phyloP scores from a whole-genome alignment of 441 rosid species.

The Populus tomentosa region DNA sequence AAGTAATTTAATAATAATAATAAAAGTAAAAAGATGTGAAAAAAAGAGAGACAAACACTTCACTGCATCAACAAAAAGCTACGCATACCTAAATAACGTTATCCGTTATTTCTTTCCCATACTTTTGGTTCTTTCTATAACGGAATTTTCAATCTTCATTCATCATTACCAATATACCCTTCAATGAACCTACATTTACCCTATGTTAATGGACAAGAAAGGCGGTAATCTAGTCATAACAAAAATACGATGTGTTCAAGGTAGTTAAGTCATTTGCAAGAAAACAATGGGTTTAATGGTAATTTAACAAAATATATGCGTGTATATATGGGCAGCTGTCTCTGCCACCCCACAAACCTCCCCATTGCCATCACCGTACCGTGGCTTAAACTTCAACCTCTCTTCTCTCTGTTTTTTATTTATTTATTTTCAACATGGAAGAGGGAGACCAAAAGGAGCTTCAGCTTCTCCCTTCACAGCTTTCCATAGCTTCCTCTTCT shows the following conservation, averaged over 20 bases:
- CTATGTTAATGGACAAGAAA: neutral
- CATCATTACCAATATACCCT: conserved; percentile 27
- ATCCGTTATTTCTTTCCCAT: conserved; percentile 52
- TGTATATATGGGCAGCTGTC: conserved; percentile 28
- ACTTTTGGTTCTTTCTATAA: conserved; percentile 39
- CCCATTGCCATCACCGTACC: neutral
- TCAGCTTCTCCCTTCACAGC: conserved; percentile 73
- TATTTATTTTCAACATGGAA: conserved; percentile 24
- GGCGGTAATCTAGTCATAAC: conserved; percentile 18
- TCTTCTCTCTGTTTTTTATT: neutral
- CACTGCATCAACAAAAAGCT: conserved; percentile 13
- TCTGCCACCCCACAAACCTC: conserved; percentile 16
- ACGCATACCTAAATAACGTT: conserved; percentile 53
- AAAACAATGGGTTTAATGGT: conserved; percentile 30
- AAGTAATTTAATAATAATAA: neutral
- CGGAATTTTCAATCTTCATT: conserved; percentile 29
- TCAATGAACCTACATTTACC: neutral
- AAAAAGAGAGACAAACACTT: conserved; percentile 11
- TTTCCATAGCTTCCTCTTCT: conserved; percentile 38
- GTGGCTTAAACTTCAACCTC: neutral
- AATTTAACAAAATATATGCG: conserved; percentile 4
- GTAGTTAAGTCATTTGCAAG: conserved; percentile 19
- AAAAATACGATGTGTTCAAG: neutral
- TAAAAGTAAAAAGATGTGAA: neutral
- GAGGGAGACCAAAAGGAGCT: conserved; percentile 63